A percentile compares a stretch with the other conserved stretches of the same genome.
Evolutionary conservation across 371 early-diverging fungal species (phyloP).

Genomic region (Capillidium rhysosporum): DNA sequence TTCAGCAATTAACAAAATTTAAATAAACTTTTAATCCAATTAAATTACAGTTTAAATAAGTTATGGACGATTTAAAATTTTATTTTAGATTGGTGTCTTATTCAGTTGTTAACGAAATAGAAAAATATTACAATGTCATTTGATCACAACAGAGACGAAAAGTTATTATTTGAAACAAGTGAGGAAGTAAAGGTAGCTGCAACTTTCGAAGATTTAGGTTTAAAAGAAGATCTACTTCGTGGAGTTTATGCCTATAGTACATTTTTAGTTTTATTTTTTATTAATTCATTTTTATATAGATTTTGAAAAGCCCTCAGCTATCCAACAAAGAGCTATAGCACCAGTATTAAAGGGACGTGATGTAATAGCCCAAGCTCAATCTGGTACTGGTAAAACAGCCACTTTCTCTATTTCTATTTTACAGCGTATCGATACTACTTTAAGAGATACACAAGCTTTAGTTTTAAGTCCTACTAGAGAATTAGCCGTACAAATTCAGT

Average conservation of each 20-base stretch:
- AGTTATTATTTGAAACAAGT: slow-evolving; percentile 38
- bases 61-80: too few relatives aligned
- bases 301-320: slow-evolving; percentile 77
- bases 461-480: slow-evolving; percentile 85
- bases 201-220: slow-evolving; percentile 69
- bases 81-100: too few relatives aligned
- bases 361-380: slow-evolving; percentile 91
- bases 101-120: too few relatives aligned
- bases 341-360: slow-evolving; percentile 68
- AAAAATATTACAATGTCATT: slow-evolving; percentile 8
- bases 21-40: too few relatives aligned
- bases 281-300: slow-evolving; percentile 11
- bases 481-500: slow-evolving; percentile 77
- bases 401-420: slow-evolving; percentile 86
- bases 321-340: slow-evolving; percentile 83
- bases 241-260: slow-evolving; percentile 78
- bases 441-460: slow-evolving; percentile 65
- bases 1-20: too few relatives aligned
- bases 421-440: slow-evolving; percentile 54
- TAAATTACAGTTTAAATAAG: too few relatives aligned
- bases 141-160: slow-evolving; percentile 25
- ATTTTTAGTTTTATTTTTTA: neutral
- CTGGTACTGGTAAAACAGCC: slow-evolving; percentile 96
- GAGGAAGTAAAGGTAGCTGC: slow-evolving; percentile 51
- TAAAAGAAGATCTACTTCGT: slow-evolving; percentile 64